Evolutionary conservation across 306 rosid species (phyloP).

Genomic region (Trifolium dubium): DNA sequence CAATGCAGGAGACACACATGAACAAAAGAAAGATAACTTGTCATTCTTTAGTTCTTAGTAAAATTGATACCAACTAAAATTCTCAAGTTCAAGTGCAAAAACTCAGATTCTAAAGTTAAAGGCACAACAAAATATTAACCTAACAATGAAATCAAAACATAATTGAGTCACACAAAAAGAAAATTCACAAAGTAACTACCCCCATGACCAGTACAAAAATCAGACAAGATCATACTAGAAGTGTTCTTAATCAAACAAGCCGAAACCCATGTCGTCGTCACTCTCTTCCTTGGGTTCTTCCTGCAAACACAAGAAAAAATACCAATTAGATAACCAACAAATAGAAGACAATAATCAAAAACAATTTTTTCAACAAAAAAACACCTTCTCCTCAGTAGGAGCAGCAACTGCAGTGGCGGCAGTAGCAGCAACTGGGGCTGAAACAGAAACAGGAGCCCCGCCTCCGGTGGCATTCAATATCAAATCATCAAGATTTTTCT

Average conservation of each 20-base stretch:
- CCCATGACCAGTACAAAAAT: background rate
- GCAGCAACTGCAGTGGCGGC: slow-evolving; percentile 52
- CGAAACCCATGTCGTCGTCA: slow-evolving; percentile 73
- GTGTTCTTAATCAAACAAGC: slow-evolving; percentile 64
- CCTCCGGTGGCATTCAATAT: slow-evolving; percentile 61
- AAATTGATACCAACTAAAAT: background rate
- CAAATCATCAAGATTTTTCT: slow-evolving; percentile 63
- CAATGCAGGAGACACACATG: background rate
- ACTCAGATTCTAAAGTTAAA: slow-evolving; percentile 1
- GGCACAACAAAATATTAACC: slow-evolving; percentile 36
- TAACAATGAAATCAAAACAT: slow-evolving; percentile 27
- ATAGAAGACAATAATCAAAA: background rate
- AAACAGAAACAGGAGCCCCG: slow-evolving; percentile 58
- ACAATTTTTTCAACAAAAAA: background rate
- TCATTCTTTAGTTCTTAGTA: background rate
- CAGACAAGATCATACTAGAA: background rate
- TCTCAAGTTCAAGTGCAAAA: background rate
- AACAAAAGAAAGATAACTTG: background rate
- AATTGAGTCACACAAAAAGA: slow-evolving; percentile 4
- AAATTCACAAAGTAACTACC: background rate
- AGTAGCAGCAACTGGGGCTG: slow-evolving; percentile 51
- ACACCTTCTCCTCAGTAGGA: slow-evolving; percentile 72
- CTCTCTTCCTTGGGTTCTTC: slow-evolving; percentile 71
- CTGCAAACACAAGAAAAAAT: slow-evolving; percentile 39
- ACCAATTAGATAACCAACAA: slow-evolving; percentile 34